A percentile compares a stretch with the other conserved stretches of the same genome.
These are phyloP conservation scores for Larix kaempferi DNA, from an alignment of 75 land plant species.

Conservation along the genomic window DNA sequence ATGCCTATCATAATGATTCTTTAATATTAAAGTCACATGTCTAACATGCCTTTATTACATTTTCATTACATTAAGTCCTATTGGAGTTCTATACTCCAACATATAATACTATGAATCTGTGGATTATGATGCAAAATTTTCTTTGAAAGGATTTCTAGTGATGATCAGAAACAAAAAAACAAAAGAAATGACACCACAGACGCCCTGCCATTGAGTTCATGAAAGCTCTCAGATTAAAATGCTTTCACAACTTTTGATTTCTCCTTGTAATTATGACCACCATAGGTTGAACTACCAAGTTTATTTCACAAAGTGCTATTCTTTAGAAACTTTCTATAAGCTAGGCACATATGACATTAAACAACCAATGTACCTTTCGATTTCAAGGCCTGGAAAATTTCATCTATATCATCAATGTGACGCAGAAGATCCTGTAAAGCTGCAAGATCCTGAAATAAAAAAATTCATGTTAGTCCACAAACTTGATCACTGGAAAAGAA, in stretches of 20 bases:
- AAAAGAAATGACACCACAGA: neutral
- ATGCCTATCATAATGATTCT: no score
- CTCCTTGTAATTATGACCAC: neutral
- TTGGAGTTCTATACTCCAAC: no score
- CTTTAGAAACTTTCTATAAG: neutral
- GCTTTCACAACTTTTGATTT: neutral
- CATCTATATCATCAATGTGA: constrained; percentile 51
- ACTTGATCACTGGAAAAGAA: neutral
- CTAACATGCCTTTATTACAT: no score
- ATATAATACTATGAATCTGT: no score
- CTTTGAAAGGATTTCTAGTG: neutral
- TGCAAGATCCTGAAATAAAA: constrained; percentile 35
- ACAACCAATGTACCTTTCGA: constrained; percentile 19
- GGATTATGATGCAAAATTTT: no score
- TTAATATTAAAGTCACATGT: no score
- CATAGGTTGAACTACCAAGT: neutral
- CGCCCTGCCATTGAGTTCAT: no score
- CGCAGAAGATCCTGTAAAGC: constrained; percentile 41
- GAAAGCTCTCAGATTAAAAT: neutral
- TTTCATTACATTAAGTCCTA: no score
- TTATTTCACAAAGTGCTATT: neutral
- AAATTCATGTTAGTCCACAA: neutral
- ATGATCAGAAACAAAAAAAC: neutral
- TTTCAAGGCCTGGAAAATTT: constrained; percentile 35
- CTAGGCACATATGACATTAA: neutral